Base-by-base conservation (phyloP, 805 yeast genomes). In the Ascoidea rubescens region DNA sequence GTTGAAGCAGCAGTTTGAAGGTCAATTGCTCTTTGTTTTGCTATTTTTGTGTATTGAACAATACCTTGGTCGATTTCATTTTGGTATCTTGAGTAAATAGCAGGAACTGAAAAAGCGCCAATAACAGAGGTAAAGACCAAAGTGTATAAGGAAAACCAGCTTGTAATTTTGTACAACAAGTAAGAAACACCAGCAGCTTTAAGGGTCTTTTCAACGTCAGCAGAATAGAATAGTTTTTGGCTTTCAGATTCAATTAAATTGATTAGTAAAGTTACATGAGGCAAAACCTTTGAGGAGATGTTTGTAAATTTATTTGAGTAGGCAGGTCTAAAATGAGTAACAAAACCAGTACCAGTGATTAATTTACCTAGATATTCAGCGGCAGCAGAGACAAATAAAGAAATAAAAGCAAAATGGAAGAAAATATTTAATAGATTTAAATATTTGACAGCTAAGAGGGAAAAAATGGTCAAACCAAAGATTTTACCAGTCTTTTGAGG, bases 401-500 rank as follows among this genome's bases (percentile, higher is more conserved):
- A 79, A 56, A 80, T 67, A 64, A 80, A 79, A 52, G 79, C 68
- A 48, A 83, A 55, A 65, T 76, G 79, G 73, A 82, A 77, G 61
- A 82, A 68, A 51, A 82, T 68, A 56, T 80, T 77, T 60, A 82
- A 60, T 58, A 85, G 63, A 64, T 84, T 82, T 61, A 84, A 76
- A 50, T 71, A 75, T 66, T 84, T 85, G 60, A 84, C 62, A 43
- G 82, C 65, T 51, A 83, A 57, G 62, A 86, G 70, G 31, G 73
- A 67, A 32, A 72, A 65, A 48, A 87, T 63, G 55, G 83, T 71
- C 43, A 79, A 72, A 47, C 84, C 93, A 59, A 88, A 78, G 48
- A 84, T 79, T 62, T 82, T 80, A 56, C 84, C 96, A 50, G 96
- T 82, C 63, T 75, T 74, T 57, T 75, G 71, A 47, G 97, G 93